phyloP scores from a whole-genome alignment of 2,329 filamentous ascomycete genomes.

The Gnomoniopsis sp. region DNA sequence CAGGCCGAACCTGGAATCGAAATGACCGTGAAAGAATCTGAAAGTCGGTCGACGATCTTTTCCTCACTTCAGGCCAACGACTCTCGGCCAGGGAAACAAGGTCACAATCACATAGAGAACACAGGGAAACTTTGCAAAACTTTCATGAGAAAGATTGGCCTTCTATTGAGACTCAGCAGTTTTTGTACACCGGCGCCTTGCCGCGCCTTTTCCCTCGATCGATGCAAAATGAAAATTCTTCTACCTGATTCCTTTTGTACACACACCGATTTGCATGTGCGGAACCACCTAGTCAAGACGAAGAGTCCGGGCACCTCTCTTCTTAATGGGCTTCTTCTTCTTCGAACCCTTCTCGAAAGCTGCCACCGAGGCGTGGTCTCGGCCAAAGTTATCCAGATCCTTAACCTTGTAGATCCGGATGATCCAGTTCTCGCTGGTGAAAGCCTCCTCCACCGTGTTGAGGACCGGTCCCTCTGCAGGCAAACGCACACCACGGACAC shows the following conservation, averaged over 20 bases:
- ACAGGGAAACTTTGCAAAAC: too few relatives aligned
- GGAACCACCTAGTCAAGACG: slow-evolving; percentile 61
- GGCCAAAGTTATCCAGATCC: slow-evolving; percentile 91
- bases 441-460: slow-evolving; percentile 90
- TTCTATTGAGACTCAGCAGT: slow-evolving; percentile 17
- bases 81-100: neutral
- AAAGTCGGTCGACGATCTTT: neutral
- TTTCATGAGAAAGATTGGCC: slow-evolving; percentile 1
- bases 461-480: slow-evolving; percentile 84
- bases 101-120: neutral
- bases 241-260: slow-evolving; percentile 15
- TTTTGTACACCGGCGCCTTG: slow-evolving; percentile 16
- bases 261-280: neutral
- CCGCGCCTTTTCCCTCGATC: slow-evolving; percentile 3
- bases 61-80: neutral
- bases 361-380: slow-evolving; percentile 70
- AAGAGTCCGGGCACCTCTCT: slow-evolving; percentile 67
- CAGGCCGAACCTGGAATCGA: too few relatives aligned
- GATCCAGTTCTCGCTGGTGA: slow-evolving; percentile 99
- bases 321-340: slow-evolving; percentile 75
- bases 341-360: slow-evolving; percentile 77
- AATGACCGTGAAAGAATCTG: neutral
- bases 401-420: slow-evolving; percentile 99
- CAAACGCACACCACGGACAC: slow-evolving; percentile 76
- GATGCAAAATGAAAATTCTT: slow-evolving; percentile 2